Conservation (phyloP, 192 early-diverging fungal species). For the Coemansia sp. region DNA sequence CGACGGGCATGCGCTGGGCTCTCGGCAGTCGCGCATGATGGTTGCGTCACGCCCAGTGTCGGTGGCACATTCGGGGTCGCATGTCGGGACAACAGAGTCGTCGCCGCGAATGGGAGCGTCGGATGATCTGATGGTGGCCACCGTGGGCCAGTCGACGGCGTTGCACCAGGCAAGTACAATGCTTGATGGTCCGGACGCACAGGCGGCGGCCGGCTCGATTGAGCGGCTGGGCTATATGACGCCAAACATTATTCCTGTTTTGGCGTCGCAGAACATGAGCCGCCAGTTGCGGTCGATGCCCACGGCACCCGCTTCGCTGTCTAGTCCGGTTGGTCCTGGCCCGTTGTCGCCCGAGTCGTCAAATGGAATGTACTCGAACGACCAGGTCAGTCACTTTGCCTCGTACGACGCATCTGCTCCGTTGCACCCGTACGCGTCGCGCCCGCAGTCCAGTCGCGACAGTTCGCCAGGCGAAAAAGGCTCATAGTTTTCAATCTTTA, state of each 20-base stretch:
- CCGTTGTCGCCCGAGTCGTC: slow-evolving; percentile 9
- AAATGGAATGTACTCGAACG: slow-evolving; percentile 2
- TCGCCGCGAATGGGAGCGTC: neutral
- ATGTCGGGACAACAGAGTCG: slow-evolving; percentile 11
- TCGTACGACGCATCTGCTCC: slow-evolving; percentile 13
- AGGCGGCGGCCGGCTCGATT: slow-evolving; percentile 41
- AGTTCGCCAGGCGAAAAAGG: neutral
- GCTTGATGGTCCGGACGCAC: slow-evolving; percentile 33
- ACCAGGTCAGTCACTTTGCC: slow-evolving; percentile 5
- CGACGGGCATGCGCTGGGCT: slow-evolving; percentile 12
- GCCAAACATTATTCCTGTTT: slow-evolving; percentile 45
- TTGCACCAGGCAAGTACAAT: slow-evolving; percentile 39
- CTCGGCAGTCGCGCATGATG: slow-evolving; percentile 31
- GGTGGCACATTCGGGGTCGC: slow-evolving; percentile 23
- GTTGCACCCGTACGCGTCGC: slow-evolving; percentile 20
- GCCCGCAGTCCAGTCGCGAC: slow-evolving; percentile 15
- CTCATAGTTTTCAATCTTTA: too few relatives aligned
- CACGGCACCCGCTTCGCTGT: slow-evolving; percentile 6
- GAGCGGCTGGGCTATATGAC: slow-evolving; percentile 57
- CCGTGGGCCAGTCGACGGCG: slow-evolving; percentile 29
- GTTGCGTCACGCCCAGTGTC: slow-evolving; percentile 22
- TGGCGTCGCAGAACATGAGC: slow-evolving; percentile 39
- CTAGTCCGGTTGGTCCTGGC: slow-evolving; percentile 15
- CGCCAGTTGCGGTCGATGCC: slow-evolving; percentile 12
- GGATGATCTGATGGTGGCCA: slow-evolving; percentile 7